Evolutionary conservation across 306 rosid species (phyloP), one percentile per base, ranked within the genome.

Genomic region (Trichosanthes truncata): DNA sequence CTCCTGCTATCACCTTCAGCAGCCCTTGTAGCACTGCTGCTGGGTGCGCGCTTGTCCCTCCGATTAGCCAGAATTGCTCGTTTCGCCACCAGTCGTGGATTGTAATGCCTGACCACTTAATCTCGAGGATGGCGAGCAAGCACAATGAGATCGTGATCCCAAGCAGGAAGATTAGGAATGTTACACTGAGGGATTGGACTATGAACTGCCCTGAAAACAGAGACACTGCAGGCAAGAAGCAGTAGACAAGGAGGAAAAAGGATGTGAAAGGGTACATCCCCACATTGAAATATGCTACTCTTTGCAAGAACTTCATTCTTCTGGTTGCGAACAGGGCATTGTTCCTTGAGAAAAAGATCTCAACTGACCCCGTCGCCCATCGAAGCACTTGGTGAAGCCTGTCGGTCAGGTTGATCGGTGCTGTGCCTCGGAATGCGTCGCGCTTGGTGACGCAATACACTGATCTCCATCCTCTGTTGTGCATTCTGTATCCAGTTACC

Each of bases 221-320:
- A 74, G 97, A 93, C 55, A 87, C 79, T 13, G 97, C 97, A 0
- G 97, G 97, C 25, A 93, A 86, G 67, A 91, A 88, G 89, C 97
- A 93, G 65, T 93, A 92, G 75, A 87, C 90, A 29, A 93, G 69
- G 82, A 93, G 87, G 85, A 93, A 93, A 80, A 89, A 77, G 12
- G 97, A 93, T 12, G 97, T 93, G 89, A 93, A 93, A 68, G 97
- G 96, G 89, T 93, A 93, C 93, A 93, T 89, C 51, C 96, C 97
- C 5, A 88, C 96, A 23, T 93, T 93, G 90, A 93, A 89, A 78
- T 93, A 93, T 66, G 97, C 93, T n/a, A 93, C 93, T 79, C 96
- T 88, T 61, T 93, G 96, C 82, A 91, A 78, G 83, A 91, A 85
- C 73, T 93, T 93, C 97, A 93, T 87, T 71, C 96, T 82, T 10